These are phyloP conservation scores for Termitomyces sp. DNA, from an alignment of 768 basidiomycete species.

Conservation along the genomic window DNA sequence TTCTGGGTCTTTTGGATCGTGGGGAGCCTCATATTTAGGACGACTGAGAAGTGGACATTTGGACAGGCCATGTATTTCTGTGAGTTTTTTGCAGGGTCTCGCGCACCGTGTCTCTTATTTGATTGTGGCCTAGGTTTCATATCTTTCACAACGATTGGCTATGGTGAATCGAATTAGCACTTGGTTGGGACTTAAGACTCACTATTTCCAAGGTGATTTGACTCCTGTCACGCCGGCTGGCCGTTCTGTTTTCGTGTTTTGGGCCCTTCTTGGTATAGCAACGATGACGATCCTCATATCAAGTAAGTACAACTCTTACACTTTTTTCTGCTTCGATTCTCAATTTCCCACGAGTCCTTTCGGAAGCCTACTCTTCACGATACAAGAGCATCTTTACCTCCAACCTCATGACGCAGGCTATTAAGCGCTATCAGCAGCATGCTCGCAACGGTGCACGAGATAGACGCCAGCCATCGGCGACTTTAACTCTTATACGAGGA, in stretches of 20 bases:
- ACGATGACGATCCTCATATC: constrained; percentile 75
- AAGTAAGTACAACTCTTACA: constrained; percentile 33
- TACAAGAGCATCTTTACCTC: constrained; percentile 55
- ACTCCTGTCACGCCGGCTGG: constrained; percentile 61
- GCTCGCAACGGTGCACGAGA: not conserved
- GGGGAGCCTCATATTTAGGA: constrained; percentile 62
- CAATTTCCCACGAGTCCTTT: constrained; percentile 38
- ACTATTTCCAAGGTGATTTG: constrained; percentile 41
- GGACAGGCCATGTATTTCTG: constrained; percentile 70
- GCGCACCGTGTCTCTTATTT: not conserved
- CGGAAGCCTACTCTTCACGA: constrained; percentile 61
- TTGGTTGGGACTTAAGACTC: not conserved
- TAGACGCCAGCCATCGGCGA: not conserved
- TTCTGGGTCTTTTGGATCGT: constrained; percentile 82
- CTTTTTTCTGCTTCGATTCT: not conserved
- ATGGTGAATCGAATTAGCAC: constrained; percentile 27
- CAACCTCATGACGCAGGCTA: constrained; percentile 36
- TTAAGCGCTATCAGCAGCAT: constrained; percentile 34
- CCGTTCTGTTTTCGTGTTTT: constrained; percentile 70
- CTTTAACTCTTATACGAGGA: not conserved
- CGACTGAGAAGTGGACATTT: constrained; percentile 67
- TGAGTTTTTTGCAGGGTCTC: constrained; percentile 23
- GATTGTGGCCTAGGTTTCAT: constrained; percentile 47
- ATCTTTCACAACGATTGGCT: constrained; percentile 72
- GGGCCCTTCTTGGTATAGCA: constrained; percentile 73